Percentiles rank a stretch among this genome's conserved stretches.
These are phyloP conservation scores for Hymenoscyphus fructigenus DNA, from an alignment of 2,329 filamentous ascomycete species.

Conservation along the genomic window DNA sequence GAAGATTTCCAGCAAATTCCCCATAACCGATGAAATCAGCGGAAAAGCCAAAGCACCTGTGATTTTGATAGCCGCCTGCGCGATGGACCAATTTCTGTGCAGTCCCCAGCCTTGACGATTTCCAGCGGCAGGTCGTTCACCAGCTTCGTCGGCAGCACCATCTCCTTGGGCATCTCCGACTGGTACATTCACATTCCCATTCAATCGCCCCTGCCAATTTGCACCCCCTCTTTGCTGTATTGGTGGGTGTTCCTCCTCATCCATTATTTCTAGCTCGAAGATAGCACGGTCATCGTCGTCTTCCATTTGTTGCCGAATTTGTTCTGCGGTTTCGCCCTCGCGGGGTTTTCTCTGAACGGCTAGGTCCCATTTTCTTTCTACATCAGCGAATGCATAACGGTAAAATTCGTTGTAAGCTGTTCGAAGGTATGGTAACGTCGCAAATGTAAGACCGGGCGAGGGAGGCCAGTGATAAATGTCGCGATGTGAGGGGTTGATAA, in stretches of 20 bases:
- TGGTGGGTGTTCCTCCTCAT: constrained; percentile 1
- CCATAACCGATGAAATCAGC: constrained; percentile 73
- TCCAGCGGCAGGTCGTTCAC: constrained; percentile 1
- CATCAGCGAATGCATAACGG: constrained; percentile 27
- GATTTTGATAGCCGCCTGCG: constrained; percentile 56
- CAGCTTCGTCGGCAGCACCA: neutral
- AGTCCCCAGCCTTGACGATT: constrained; percentile 25
- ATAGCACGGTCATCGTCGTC: constrained; percentile 28
- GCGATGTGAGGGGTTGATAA: constrained; percentile 25
- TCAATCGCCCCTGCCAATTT: neutral
- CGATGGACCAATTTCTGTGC: constrained; percentile 44
- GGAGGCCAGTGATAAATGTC: constrained; percentile 46
- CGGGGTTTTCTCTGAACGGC: constrained; percentile 36
- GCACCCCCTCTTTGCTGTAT: neutral
- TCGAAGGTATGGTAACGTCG: constrained; percentile 64
- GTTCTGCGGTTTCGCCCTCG: constrained; percentile 36
- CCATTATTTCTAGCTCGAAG: constrained; percentile 28
- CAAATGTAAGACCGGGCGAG: constrained; percentile 63
- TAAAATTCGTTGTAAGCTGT: constrained; percentile 64
- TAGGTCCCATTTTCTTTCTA: constrained; percentile 36
- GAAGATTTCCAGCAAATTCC: constrained; percentile 67
- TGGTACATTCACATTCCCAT: constrained; percentile 3
- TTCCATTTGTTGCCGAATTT: constrained; percentile 38
- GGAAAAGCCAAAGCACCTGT: constrained; percentile 78
- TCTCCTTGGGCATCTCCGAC: constrained; percentile 7